Base-by-base conservation (phyloP, 2,329 filamentous ascomycete species). In the Beauveria australis region DNA sequence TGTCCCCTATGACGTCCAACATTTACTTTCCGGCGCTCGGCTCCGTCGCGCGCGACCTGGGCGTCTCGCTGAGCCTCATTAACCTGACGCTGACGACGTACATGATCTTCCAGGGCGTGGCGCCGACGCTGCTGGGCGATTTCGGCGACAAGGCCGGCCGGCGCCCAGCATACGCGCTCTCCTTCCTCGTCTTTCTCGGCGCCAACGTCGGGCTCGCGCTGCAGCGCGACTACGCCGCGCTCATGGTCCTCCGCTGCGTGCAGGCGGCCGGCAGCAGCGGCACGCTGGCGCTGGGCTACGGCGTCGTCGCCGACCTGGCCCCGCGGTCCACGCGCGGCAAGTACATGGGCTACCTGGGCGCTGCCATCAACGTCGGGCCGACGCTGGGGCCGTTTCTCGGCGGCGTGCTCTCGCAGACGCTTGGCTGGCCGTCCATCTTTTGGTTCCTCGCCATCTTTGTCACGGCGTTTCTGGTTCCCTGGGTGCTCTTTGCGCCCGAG, bases 231-330 rank as follows among this genome's bases (percentile, higher is more conserved):
- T 86, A 82, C 61, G 75, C 78, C 1, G 81, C 84, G 0, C 72
- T 89, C 22, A 68, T 89, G 37, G 75, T 87, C 2, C 72, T 89
- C 9, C 79, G 86, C 0, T 84, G 82, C 73, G 61, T 88, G 3
- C 86, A 89, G 67, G 85, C 83, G 37, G 77, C 78, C 0, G 86
- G 88, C 0, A 87, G 83, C 68, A 87, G 84, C 66, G 85, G 85
- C 0, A 88, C 87, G 0, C 77, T 91, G n/a, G 86, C 89, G 0
- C 76, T 94, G 1, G 84, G 83, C 0, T 88, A 82, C 63, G 89
- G 85, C 2, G 84, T 91, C 1, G 82, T 92, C 16, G 86, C 87
- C 0, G 90, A 94, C 66, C 79, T 92, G 5, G 80, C 86, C 0
- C 84, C 87, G 0, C 85, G 81, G 51, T 79, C 82, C 0, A 88